phyloP scores from a whole-genome alignment of 768 basidiomycete species.

The Mycena vulgaris region DNA sequence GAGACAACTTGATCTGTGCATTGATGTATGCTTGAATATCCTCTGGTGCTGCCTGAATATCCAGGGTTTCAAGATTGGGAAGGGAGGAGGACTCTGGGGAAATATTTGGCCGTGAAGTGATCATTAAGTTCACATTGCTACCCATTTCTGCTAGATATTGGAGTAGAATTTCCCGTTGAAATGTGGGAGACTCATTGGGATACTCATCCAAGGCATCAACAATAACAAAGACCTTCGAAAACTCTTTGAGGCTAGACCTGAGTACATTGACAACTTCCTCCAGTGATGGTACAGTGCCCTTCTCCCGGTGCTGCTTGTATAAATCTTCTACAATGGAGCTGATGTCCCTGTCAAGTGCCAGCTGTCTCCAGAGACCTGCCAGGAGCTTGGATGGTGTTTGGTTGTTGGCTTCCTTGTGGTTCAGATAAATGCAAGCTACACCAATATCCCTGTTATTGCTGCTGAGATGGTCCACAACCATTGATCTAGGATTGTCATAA shows the following conservation, averaged over 20 bases:
- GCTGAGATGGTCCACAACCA: conserved; percentile 10
- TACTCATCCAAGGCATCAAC: conserved; percentile 1
- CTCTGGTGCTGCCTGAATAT: not conserved
- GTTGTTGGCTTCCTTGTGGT: too few relatives aligned
- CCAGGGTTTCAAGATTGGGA: not conserved
- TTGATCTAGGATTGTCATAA: not conserved
- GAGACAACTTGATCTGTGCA: not conserved
- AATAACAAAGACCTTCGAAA: conserved; percentile 8
- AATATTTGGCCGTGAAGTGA: not conserved
- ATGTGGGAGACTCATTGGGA: not conserved
- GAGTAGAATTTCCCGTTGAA: not conserved
- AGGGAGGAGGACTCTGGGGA: not conserved
- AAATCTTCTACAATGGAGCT: not conserved
- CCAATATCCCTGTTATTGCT: not conserved
- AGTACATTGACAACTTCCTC: not conserved
- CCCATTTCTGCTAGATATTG: not conserved
- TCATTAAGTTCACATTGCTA: not conserved
- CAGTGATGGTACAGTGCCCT: conserved; percentile 8
- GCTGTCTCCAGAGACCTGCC: not conserved
- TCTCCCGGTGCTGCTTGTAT: not conserved
- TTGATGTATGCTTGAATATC: not conserved
- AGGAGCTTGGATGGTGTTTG: too few relatives aligned
- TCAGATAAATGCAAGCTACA: not conserved
- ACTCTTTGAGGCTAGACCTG: not conserved
- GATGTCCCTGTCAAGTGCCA: not conserved